Evolutionary conservation across 1,284 basidiomycete genomes (phyloP).

Genomic region (Sphaerobolus stellatus): DNA sequence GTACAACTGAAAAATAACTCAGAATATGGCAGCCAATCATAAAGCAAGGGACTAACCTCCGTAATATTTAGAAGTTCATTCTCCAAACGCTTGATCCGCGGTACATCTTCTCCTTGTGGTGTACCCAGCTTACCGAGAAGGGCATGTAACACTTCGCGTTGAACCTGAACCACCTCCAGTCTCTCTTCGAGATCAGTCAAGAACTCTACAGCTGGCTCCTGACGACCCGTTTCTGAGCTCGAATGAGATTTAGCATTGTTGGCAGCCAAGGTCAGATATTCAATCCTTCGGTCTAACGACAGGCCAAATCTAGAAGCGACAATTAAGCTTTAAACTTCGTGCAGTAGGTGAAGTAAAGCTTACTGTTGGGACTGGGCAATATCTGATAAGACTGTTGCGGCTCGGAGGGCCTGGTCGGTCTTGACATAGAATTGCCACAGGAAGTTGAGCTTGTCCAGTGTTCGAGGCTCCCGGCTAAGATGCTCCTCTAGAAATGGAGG

Average conservation of each 20-base stretch:
- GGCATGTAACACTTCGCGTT: conserved; percentile 80
- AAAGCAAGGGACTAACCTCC: conserved; percentile 47
- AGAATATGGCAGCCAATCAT: conserved; percentile 12
- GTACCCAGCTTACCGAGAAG: conserved; percentile 54
- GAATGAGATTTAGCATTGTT: conserved; percentile 95
- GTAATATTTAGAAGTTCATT: conserved; percentile 64
- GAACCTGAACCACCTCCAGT: conserved; percentile 95
- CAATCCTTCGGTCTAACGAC: conserved; percentile 70
- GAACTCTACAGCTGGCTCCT: conserved; percentile 88
- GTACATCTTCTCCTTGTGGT: conserved; percentile 7
- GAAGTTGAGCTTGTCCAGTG: conserved; percentile 82
- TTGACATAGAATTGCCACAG: conserved; percentile 98
- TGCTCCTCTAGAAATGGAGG: conserved; percentile 87
- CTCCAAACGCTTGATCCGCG: conserved; percentile 37
- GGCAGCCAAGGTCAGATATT: conserved; percentile 90
- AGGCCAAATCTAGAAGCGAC: conserved; percentile 57
- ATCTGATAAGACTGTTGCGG: conserved; percentile 84
- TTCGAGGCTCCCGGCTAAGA: conserved; percentile 78
- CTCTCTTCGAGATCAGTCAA: conserved; percentile 93
- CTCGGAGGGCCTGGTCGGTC: conserved; percentile 79
- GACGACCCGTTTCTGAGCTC: conserved; percentile 67
- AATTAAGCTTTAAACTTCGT: background rate
- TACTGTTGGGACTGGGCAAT: conserved; percentile 87
- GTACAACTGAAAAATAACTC: conserved; percentile 62
- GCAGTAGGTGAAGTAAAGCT: conserved; percentile 29